These are phyloP conservation scores for Acacia pycnantha DNA, from an alignment of 331 rosid genomes.

Conservation along the genomic window DNA sequence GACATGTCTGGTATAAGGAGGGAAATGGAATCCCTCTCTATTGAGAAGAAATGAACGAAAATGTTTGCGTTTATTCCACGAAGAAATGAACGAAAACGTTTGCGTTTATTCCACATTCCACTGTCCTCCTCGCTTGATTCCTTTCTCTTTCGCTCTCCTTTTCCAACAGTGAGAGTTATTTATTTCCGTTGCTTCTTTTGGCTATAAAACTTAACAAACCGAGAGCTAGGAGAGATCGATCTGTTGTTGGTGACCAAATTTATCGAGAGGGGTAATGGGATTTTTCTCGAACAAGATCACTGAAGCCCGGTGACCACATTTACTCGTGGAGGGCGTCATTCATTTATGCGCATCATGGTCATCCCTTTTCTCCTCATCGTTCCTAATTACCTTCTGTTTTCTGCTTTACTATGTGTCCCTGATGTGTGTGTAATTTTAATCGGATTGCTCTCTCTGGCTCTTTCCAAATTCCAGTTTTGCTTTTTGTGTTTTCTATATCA, in stretches of 20 bases:
- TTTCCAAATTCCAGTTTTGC: neutral
- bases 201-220: neutral
- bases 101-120: neutral
- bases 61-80: no score
- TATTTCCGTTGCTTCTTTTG: neutral
- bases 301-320: constrained; percentile 74
- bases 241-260: neutral
- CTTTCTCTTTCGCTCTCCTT: neutral
- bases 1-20: no score
- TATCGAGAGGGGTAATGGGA: constrained; percentile 43
- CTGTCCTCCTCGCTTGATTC: neutral
- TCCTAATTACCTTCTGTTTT: neutral
- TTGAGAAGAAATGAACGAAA: no score
- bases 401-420: neutral
- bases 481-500: neutral
- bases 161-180: neutral
- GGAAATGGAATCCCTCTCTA: no score
- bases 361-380: neutral
- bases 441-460: constrained; percentile 14
- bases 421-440: neutral
- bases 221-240: neutral
- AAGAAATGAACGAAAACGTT: neutral
- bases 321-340: constrained; percentile 71
- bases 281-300: constrained; percentile 57
- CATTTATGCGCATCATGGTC: constrained; percentile 78